phyloP scores from a whole-genome alignment of 1,284 basidiomycete genomes.

The Mrakiaceae sp. region DNA sequence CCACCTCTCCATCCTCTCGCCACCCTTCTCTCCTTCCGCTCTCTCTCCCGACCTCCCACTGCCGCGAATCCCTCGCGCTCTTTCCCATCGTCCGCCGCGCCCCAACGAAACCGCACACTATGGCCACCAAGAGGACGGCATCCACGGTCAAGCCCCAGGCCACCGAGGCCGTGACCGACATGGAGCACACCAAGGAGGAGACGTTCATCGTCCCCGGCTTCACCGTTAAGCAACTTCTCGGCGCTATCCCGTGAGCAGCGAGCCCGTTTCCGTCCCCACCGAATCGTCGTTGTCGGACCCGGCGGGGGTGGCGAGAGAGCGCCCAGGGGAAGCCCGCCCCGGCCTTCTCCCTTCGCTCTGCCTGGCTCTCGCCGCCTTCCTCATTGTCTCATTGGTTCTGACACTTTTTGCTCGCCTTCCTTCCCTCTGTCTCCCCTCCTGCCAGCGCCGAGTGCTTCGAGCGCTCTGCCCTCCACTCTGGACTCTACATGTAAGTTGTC shows the following conservation, averaged over 20 bases:
- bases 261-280: neutral
- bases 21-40: neutral
- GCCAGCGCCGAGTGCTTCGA: constrained; percentile 78
- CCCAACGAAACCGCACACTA: neutral
- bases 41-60: neutral
- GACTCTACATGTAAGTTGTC: constrained; percentile 59
- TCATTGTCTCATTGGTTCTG: neutral
- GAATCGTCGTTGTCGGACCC: constrained; percentile 26
- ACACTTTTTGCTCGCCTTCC: neutral
- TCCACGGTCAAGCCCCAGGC: neutral
- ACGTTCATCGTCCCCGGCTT: constrained; percentile 63
- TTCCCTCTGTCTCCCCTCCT: constrained; percentile 11
- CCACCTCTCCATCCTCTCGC: neutral
- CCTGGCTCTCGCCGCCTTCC: constrained; percentile 1
- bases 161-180: neutral
- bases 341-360: neutral
- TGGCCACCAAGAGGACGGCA: neutral
- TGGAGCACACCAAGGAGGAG: constrained; percentile 23
- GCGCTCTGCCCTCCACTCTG: constrained; percentile 75
- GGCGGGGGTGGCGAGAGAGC: neutral
- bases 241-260: constrained; percentile 62
- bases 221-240: constrained; percentile 72
- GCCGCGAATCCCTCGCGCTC: neutral
- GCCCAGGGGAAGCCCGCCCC: too few species aligned
- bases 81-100: neutral